Evolutionary conservation across 2,329 filamentous ascomycete genomes (phyloP).

Genomic region (Microdochium trichocladiopsis): DNA sequence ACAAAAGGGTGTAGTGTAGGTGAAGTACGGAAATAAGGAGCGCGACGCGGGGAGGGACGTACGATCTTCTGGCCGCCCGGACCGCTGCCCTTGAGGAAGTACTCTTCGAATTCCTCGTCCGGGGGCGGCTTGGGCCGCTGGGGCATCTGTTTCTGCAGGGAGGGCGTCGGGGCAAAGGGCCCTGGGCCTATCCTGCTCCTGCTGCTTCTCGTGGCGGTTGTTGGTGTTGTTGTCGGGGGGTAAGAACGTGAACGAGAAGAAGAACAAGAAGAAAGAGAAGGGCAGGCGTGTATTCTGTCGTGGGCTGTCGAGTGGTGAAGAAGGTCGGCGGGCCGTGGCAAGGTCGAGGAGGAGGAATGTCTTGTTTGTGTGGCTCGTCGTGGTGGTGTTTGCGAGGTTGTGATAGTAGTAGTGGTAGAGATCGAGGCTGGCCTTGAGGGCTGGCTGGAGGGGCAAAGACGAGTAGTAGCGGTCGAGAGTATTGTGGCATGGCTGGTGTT

Average conservation of each 20-base stretch:
- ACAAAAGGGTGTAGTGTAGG: too few relatives aligned
- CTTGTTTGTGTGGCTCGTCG: background rate
- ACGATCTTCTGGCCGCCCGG: slow-evolving; percentile 96
- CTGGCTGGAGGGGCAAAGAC: too few relatives aligned
- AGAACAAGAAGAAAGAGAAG: background rate
- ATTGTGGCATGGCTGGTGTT: too few relatives aligned
- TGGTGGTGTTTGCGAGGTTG: too few relatives aligned
- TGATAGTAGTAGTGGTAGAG: too few relatives aligned
- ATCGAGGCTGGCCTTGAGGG: too few relatives aligned
- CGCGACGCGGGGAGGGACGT: slow-evolving; percentile 13
- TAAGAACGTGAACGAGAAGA: background rate
- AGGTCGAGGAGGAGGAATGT: background rate
- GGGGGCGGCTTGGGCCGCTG: slow-evolving; percentile 65
- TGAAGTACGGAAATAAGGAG: background rate
- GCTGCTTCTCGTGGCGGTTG: background rate
- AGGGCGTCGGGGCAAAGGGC: background rate
- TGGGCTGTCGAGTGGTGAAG: background rate
- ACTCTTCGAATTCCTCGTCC: slow-evolving; percentile 74
- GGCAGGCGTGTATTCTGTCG: background rate
- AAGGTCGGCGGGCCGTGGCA: too few relatives aligned
- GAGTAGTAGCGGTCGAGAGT: too few relatives aligned
- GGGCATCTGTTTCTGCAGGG: slow-evolving; percentile 48
- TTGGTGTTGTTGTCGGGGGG: background rate
- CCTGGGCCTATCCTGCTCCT: background rate
- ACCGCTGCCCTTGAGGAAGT: slow-evolving; percentile 84